Evolutionary conservation across 176 grass and related monocot species (phyloP), one percentile per base, ranked within the genome.

Genomic region (Oryza coarctata): DNA sequence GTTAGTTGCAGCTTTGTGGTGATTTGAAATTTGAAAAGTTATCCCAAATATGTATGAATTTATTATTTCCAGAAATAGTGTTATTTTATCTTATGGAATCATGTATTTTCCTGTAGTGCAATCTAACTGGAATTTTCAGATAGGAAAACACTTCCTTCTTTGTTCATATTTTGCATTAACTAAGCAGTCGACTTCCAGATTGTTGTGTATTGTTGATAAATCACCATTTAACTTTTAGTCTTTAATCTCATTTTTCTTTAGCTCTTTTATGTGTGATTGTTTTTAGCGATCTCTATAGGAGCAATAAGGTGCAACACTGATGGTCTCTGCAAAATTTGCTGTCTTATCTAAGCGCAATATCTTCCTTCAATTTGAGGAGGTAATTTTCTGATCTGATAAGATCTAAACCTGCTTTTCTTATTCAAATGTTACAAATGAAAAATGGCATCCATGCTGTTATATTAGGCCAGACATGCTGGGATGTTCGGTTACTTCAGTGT

Each of bases 281-380:
- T 89, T 70, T 50, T 84, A 93, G 72, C 62, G 13, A 73, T 89
- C 58, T 89, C 25, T 88, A 65, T 89, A 98, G 95, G 92, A 98
- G 74, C 92, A 89, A 88, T 92, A 98, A 76, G 95, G 95, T 79
- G 95, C 95, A 77, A 93, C 92, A 61, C 83, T 98, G 84, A 73
- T 95, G 80, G 95, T 98, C 67, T 95, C 95, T 80, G 95, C 95
- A 38, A 95, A 91, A 77, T 98, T 98, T 76, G 86, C 68, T 79
- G 71, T 95, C 82, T 36, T 98, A 33, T 95, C 95, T 68, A 93
- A 93, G 52, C 92, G 90, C 67, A 94, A 95, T 65, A 93, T 98
- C 65, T 95, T 89, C 83, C 95, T 98, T 91, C 88, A 95, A 65
- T 98, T 98, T 84, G 88, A 98, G 88, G 95, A 93, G 95, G 92